Base-by-base conservation (phyloP, 139 green algal species). In the Volvox africanus region DNA sequence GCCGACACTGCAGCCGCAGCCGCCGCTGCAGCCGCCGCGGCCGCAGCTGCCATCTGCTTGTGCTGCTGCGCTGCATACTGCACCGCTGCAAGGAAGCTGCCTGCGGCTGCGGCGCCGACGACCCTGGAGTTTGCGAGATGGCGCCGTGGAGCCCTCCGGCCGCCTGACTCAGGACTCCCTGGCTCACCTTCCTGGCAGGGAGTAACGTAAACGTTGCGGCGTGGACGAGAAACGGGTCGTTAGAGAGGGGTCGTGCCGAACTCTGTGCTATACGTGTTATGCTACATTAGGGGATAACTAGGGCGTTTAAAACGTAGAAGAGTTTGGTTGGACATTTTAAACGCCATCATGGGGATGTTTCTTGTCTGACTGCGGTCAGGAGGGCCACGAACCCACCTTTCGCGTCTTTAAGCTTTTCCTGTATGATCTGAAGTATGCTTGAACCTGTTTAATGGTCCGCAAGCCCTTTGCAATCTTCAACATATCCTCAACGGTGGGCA, bases 381-480 rank as follows among this genome's bases (percentile, higher is more conserved):
- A n/a, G n/a, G n/a, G n/a, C n/a, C n/a, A n/a, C n/a, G 21, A 28
- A 84, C 68, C n/a, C 9, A 83, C 86, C 86, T 90, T 90, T 3
- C 33, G 32, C 16, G 73, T 62, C 44, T 90, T 90, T 0, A 84
- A 55, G 50, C 61, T 83, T 22, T 76, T 83, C 13, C 86, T 62
- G 50, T 90, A 90, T 1, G 71, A 77, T 2, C 86, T 28, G 50
- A 90, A 90, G 21, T 90, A 90, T 12, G 77, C 50, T 30, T 90
- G 86, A 6, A 89, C 85, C 73, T 90, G 86, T 65, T 90, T 83
- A 14, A 90, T 76, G 20, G 86, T 84, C 1, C 86, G 69, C 50
- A 90, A n/a, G 0, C 86, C 86, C 86, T 90, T 90, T 2, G 86
- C 86, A 28, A 90, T 90, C 18, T 90, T 90, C 11, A 90, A 55